Conservation (phyloP, 768 basidiomycete genomes). For the Neoboletus subvelutipes region DNA sequence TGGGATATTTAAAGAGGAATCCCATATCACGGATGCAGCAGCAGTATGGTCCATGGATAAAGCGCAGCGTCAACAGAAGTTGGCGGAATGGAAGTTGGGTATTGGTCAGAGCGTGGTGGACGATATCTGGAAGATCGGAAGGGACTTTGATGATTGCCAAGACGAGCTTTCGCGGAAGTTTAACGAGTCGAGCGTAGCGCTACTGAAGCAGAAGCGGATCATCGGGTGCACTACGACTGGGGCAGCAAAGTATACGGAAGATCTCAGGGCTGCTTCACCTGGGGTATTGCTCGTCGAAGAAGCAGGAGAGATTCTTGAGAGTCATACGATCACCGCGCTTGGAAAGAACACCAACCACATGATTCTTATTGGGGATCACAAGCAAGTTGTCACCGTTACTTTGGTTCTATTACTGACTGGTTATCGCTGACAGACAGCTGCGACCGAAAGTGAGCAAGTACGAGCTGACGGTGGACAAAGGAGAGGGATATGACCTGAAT, state of each 20-base stretch:
- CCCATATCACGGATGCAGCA: slow-evolving; percentile 22
- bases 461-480: slow-evolving; percentile 62
- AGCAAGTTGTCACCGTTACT: slow-evolving; percentile 41
- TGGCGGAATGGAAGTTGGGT: slow-evolving; percentile 35
- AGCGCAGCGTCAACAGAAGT: slow-evolving; percentile 26
- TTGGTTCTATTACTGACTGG: background rate
- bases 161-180: slow-evolving; percentile 38
- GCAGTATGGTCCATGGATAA: slow-evolving; percentile 41
- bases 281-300: slow-evolving; percentile 66
- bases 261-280: slow-evolving; percentile 47
- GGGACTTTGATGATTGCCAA: slow-evolving; percentile 42
- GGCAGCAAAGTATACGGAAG: slow-evolving; percentile 57
- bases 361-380: slow-evolving; percentile 72
- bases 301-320: slow-evolving; percentile 71
- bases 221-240: slow-evolving; percentile 71
- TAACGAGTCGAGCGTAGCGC: slow-evolving; percentile 29
- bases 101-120: slow-evolving; percentile 37
- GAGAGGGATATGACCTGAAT: slow-evolving; percentile 66
- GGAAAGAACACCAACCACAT: slow-evolving; percentile 46
- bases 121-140: slow-evolving; percentile 32
- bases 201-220: slow-evolving; percentile 49
- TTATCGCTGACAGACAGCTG: slow-evolving; percentile 48
- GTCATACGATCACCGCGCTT: slow-evolving; percentile 61
- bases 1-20: slow-evolving; percentile 38
- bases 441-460: slow-evolving; percentile 74